A percentile compares a stretch with the other conserved stretches of the same genome.
Conservation (phyloP, 148 eudicot genomes). For the Silene conica region DNA sequence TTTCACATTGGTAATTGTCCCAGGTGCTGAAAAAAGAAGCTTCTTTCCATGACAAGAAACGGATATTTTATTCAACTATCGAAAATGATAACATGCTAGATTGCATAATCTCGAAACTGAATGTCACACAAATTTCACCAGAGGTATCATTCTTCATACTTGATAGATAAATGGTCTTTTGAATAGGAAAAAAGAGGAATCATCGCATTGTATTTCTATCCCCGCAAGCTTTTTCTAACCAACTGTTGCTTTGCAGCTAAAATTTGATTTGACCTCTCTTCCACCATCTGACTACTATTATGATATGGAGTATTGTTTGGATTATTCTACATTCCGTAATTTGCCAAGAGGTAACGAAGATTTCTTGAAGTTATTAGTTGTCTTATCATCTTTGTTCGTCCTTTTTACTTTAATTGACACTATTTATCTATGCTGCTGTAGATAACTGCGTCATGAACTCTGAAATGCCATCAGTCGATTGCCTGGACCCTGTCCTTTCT, state of each 20-base stretch:
- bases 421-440: slow-evolving; percentile 14
- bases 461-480: slow-evolving; percentile 15
- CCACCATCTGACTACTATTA: slow-evolving; percentile 62
- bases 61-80: slow-evolving; percentile 69
- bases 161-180: slow-evolving; percentile 1
- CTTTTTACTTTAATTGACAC: slow-evolving; percentile 10
- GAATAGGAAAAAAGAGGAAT: neutral
- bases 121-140: slow-evolving; percentile 43
- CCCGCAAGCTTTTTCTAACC: neutral
- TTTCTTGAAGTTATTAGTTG: neutral
- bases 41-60: slow-evolving; percentile 69
- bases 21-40: slow-evolving; percentile 76
- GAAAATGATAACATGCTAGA: slow-evolving; percentile 78
- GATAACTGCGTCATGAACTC: slow-evolving; percentile 10
- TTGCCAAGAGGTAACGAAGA: slow-evolving; percentile 50
- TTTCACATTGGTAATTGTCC: neutral
- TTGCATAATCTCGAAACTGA: slow-evolving; percentile 77
- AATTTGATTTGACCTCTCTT: slow-evolving; percentile 31
- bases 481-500: slow-evolving; percentile 30
- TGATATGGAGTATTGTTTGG: slow-evolving; percentile 91
- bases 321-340: slow-evolving; percentile 74
- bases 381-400: neutral
- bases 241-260: slow-evolving; percentile 45
- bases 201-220: neutral
- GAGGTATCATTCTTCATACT: slow-evolving; percentile 39